These are phyloP conservation scores for Scolecobasidium constrictum DNA, from an alignment of 2,329 filamentous ascomycete species.

Conservation along the genomic window DNA sequence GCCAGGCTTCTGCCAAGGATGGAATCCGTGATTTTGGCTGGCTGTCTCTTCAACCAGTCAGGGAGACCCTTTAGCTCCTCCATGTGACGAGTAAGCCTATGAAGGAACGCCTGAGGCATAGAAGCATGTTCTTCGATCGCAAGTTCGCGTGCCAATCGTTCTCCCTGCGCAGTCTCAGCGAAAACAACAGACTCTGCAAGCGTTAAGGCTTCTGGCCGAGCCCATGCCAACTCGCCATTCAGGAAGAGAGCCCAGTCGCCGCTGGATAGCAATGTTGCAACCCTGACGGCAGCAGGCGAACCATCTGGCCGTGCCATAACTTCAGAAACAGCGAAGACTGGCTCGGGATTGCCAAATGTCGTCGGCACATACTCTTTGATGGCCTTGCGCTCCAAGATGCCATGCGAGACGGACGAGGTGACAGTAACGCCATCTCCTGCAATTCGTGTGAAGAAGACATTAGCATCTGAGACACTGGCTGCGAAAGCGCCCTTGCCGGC, in stretches of 20 bases:
- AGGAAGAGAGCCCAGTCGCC: constrained; percentile 75
- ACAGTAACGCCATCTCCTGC: constrained; percentile 64
- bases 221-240: constrained; percentile 74
- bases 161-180: constrained; percentile 63
- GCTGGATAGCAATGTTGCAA: constrained; percentile 53
- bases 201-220: constrained; percentile 70
- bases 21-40: constrained; percentile 51
- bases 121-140: constrained; percentile 81
- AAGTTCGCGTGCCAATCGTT: constrained; percentile 67
- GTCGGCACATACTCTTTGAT: constrained; percentile 31
- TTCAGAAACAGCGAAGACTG: constrained; percentile 66
- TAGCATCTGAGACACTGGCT: constrained; percentile 63
- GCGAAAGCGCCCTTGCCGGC: constrained; percentile 65
- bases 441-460: constrained; percentile 81
- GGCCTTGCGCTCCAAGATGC: constrained; percentile 65
- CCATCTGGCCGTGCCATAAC: constrained; percentile 57
- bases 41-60: constrained; percentile 58
- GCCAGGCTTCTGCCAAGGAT: constrained; percentile 38
- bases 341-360: constrained; percentile 21
- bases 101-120: constrained; percentile 69
- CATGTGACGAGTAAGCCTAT: constrained; percentile 73
- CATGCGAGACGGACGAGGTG: constrained; percentile 65
- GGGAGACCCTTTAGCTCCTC: constrained; percentile 69
- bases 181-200: constrained; percentile 69
- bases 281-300: constrained; percentile 64